Evolutionary conservation across 2,329 filamentous ascomycete genomes (phyloP).

Genomic region (Pyrenochaeta sp.): DNA sequence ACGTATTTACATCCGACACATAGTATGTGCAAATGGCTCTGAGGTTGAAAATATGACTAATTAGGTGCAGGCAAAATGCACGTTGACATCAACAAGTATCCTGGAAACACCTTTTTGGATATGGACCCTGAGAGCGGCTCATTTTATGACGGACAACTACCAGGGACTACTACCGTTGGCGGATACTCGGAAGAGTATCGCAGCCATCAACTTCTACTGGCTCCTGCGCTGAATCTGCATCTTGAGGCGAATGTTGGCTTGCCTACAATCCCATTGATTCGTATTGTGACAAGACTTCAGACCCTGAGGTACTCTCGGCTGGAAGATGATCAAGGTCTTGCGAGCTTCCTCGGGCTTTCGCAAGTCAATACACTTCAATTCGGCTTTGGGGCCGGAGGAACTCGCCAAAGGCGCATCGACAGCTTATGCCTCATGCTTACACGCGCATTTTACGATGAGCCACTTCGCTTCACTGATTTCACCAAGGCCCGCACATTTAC

Average conservation of each 20-base stretch:
- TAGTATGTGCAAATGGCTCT: neutral
- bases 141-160: neutral
- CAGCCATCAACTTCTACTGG: neutral
- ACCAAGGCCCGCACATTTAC: neutral
- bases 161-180: neutral
- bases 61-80: neutral
- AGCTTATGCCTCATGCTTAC: neutral
- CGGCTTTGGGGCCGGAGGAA: neutral
- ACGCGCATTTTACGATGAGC: neutral
- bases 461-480: neutral
- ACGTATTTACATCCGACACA: neutral
- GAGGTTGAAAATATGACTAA: neutral
- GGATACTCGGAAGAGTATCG: neutral
- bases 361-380: neutral
- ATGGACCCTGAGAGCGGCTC: slow-evolving; percentile 1
- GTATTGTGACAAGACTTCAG: neutral
- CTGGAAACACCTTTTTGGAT: neutral
- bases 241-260: neutral
- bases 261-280: neutral
- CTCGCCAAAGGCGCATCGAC: neutral
- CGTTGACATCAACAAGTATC: slow-evolving; percentile 1
- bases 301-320: neutral
- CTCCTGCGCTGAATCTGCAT: neutral
- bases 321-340: neutral
- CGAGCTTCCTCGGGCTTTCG: neutral